Base-by-base conservation (phyloP, 768 basidiomycete genomes). In the Tylopilus plumbeoviolaceoides region DNA sequence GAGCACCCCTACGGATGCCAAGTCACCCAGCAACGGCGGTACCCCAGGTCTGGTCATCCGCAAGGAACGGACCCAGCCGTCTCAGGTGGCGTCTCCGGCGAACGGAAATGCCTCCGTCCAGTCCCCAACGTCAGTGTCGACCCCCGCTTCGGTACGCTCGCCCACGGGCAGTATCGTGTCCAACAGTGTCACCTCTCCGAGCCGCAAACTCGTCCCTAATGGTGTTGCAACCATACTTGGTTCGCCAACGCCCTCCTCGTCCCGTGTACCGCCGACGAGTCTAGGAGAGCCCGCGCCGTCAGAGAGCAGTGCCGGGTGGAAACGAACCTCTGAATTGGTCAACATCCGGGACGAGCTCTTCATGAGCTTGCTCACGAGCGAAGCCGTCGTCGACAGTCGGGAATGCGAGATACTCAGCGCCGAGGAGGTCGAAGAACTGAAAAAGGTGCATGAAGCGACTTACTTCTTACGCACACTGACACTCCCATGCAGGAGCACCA, bases 301-400 rank as follows among this genome's bases (percentile, higher is more conserved):
- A 25, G 69, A 72, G 15, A 70, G 72, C 43, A 58, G 62, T 17
- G 21, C 47, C 12, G 72, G 73, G 28, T 70, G 70, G 70, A 78
- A 78, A 58, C 75, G 75, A 18, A 62, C 72, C 11, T 79, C 79
- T 8, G 71, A 65, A 8, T 56, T 72, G 44, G 67, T 79, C 50
- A 84, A 82, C 56, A 81, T 81, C 15, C 78, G 85, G 42, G 93
- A 97, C 61, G 90, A 94, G 56, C 79, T 98, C 43, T 78, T 98
- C 57, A 79, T 97, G 66, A 89, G 89, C 66, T 78, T 99, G 38
- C 74, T 98, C 58, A 89, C 94, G 39, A 93, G 93, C 50, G 93
- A 98, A 70, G 95, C 95, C 5, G 82, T 91, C 39, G 85, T 98
- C n/a, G 93, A 98, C 62, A 90, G 90, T 62, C 83, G 88, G 28